Base-by-base conservation (phyloP, 106 monocot genomes). In the Phalaenopsis equestris region DNA sequence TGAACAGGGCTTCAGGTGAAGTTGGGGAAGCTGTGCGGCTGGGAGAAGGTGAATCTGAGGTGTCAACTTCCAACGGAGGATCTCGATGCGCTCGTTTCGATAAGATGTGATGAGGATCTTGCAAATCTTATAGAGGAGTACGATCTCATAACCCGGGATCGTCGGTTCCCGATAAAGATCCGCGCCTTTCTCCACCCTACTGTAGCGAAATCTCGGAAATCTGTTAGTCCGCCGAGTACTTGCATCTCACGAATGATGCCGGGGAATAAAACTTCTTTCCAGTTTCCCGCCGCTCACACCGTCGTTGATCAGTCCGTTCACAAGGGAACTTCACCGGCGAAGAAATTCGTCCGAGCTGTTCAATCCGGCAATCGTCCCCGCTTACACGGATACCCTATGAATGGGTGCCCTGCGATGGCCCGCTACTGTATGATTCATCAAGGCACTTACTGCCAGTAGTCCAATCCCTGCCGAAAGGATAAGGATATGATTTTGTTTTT, bases 31-130 rank as follows among this genome's bases (percentile, higher is more conserved):
- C 67, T 96, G 39, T 91, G 91, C 82, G 93, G 93, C 12, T 90
- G 83, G 81, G 84, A 79, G 4, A 72, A n/a, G 46, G 77, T 88
- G 23, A 79, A 73, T 72, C 46, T 96, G 57, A 81, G 92, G 80
- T 96, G 93, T 83, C 91, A 93, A 85, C 88, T 93, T 9, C 96
- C 93, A 49, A 88, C 82, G 21, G 91, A 93, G 81, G 96, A 96
- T 56, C 88, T 96, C 42, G 93, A 96, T 72, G 90, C 90, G n/a
- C 88, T 94, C 2, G 81, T 95, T 36, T 88, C 94, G 16, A 84
- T 96, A 75, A 90, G 84, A 3, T 88, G 88, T 42, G 96, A 88
- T n/a, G 93, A 91, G 73, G 96, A 93, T 72, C 86, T 96, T 36
- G 82, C 82, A 14, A 96, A 92, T 77, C 83, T 96, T 5, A 15